Conservation (phyloP, 2,329 filamentous ascomycete genomes). For the Neofusicoccum cordaticola region DNA sequence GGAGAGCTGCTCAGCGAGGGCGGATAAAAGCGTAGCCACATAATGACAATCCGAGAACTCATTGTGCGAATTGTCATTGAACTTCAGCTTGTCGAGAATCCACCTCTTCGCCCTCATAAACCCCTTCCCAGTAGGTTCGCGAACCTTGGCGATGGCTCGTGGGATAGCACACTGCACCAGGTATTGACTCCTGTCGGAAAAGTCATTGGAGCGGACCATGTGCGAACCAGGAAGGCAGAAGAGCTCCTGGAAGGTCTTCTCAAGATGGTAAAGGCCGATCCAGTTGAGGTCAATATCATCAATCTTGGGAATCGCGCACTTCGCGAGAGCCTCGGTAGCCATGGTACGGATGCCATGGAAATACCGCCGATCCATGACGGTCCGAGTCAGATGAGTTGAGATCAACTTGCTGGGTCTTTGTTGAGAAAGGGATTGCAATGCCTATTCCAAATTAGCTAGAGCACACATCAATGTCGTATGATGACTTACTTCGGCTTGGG, state of each 20-base stretch:
- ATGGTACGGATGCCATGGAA: constrained; percentile 89
- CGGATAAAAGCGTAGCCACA: constrained; percentile 72
- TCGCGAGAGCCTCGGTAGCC: constrained; percentile 75
- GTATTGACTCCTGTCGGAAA: constrained; percentile 81
- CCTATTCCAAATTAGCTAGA: constrained; percentile 24
- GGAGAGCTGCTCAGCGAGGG: constrained; percentile 55
- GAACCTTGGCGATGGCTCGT: constrained; percentile 73
- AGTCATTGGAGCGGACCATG: constrained; percentile 87
- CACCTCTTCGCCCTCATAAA: constrained; percentile 78
- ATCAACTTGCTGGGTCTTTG: constrained; percentile 72
- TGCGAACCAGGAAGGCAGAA: constrained; percentile 78
- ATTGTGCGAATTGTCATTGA: constrained; percentile 94
- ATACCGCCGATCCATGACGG: constrained; percentile 86
- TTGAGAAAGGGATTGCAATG: constrained; percentile 71
- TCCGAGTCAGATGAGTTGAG: constrained; percentile 84
- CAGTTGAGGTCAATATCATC: constrained; percentile 60
- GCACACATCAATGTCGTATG: background rate
- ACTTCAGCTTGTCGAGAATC: constrained; percentile 82
- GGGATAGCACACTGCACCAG: constrained; percentile 81
- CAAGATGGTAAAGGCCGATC: constrained; percentile 79
- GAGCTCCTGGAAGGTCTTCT: constrained; percentile 80
- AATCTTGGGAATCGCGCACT: constrained; percentile 60
- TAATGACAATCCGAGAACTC: constrained; percentile 84
- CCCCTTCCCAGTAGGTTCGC: constrained; percentile 71
- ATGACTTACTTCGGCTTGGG: constrained; percentile 59